Conservation (phyloP, 2,329 filamentous ascomycete species). For the Penicillium sp. region DNA sequence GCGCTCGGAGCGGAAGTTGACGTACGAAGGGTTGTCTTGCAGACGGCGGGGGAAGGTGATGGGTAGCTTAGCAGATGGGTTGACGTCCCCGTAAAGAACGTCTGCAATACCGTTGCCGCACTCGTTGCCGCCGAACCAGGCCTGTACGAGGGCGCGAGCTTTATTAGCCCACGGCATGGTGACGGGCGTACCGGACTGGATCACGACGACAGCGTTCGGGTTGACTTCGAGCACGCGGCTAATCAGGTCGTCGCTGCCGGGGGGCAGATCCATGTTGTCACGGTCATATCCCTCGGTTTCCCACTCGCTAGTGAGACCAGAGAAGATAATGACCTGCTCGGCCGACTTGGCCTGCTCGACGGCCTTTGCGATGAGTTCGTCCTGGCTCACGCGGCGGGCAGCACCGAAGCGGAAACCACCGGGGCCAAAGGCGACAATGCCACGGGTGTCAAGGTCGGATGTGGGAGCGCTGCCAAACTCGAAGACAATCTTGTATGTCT, state of each 20-base stretch:
- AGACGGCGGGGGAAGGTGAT: constrained; percentile 70
- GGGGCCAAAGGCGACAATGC: constrained; percentile 56
- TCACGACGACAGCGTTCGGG: constrained; percentile 70
- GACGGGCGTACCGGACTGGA: constrained; percentile 75
- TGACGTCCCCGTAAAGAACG: constrained; percentile 72
- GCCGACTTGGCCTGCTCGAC: constrained; percentile 68
- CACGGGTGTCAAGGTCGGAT: constrained; percentile 57
- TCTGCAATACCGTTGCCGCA: constrained; percentile 80
- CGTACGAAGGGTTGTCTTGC: constrained; percentile 73
- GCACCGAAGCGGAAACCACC: constrained; percentile 67
- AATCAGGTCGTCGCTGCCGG: constrained; percentile 62
- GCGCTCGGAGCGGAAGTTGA: constrained; percentile 73
- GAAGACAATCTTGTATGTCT: constrained; percentile 62
- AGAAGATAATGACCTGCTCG: constrained; percentile 77
- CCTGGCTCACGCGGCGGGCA: constrained; percentile 60
- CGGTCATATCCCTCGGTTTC: constrained; percentile 73
- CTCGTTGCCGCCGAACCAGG: constrained; percentile 88
- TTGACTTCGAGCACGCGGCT: constrained; percentile 67
- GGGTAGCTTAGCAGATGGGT: constrained; percentile 75
- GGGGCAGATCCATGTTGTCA: constrained; percentile 60
- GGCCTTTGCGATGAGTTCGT: constrained; percentile 66
- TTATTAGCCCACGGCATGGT: constrained; percentile 54
- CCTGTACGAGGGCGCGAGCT: constrained; percentile 67
- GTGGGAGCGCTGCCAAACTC: constrained; percentile 64
- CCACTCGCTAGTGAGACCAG: constrained; percentile 79